A percentile compares a stretch with the other conserved stretches of the same genome.
phyloP scores from a whole-genome alignment of 2,329 filamentous ascomycete genomes.

The Epichloe sylvatica region DNA sequence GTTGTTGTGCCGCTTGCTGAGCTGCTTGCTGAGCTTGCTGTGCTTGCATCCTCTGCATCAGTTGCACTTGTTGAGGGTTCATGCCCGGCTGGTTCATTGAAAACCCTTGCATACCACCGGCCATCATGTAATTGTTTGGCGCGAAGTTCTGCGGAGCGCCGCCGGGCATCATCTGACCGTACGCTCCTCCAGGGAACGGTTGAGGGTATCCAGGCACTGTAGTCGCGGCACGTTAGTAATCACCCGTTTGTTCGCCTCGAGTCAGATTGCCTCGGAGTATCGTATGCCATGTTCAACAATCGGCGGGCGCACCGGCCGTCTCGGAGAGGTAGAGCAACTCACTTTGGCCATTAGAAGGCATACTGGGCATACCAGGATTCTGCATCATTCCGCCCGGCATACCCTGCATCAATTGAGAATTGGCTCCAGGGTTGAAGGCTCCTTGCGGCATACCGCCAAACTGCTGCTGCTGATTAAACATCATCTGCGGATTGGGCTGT shows the following conservation, averaged over 20 bases:
- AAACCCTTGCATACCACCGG: constrained; percentile 38
- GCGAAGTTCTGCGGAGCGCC: constrained; percentile 39
- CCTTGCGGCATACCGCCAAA: constrained; percentile 40
- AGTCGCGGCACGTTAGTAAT: constrained; percentile 6
- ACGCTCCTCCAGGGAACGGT: constrained; percentile 43
- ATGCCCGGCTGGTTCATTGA: constrained; percentile 40
- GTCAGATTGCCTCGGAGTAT: too few relatives aligned
- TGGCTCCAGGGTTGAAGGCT: constrained; percentile 35
- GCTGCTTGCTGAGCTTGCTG: constrained; percentile 14
- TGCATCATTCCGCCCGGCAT: constrained; percentile 50
- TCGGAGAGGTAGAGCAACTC: constrained; percentile 20
- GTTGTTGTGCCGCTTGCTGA: constrained; percentile 13
- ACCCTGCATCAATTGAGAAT: constrained; percentile 41
- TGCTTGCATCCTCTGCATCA: constrained; percentile 30
- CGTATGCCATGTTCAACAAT: background rate
- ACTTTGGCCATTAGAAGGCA: constrained; percentile 47
- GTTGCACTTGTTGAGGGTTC: constrained; percentile 31
- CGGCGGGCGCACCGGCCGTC: background rate
- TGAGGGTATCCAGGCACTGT: constrained; percentile 45
- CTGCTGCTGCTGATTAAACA: constrained; percentile 44
- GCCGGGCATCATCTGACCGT: constrained; percentile 37
- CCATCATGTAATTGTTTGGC: constrained; percentile 35
- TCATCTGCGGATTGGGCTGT: constrained; percentile 36
- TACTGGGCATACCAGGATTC: constrained; percentile 44
- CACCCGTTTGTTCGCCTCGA: background rate